Percentiles rank a stretch among this genome's conserved stretches.
These are phyloP conservation scores for Fomitopsis palustris DNA, from an alignment of 1,284 basidiomycete genomes.

Conservation along the genomic window DNA sequence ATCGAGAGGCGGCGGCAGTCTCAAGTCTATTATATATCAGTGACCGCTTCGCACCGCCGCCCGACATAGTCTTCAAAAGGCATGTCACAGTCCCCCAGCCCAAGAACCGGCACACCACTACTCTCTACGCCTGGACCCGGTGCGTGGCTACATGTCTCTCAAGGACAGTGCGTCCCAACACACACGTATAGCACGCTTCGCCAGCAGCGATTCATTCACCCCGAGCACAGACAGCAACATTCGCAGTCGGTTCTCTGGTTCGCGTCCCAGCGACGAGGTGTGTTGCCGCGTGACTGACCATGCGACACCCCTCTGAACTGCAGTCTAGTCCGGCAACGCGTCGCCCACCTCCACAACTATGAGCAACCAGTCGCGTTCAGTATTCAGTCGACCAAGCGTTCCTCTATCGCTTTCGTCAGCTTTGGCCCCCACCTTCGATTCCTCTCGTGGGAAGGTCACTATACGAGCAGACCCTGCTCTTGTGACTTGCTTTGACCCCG, in stretches of 20 bases:
- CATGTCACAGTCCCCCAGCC: slow-evolving; percentile 1
- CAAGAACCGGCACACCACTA: not conserved
- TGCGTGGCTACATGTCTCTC: not conserved
- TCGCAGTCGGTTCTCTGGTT: slow-evolving; percentile 4
- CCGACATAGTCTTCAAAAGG: too few relatives aligned
- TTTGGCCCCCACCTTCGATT: slow-evolving; percentile 15
- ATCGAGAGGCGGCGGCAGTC: not conserved
- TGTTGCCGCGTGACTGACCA: not conserved
- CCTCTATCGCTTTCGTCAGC: slow-evolving; percentile 16
- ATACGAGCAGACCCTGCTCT: slow-evolving; percentile 63
- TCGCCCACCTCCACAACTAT: slow-evolving; percentile 21
- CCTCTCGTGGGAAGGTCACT: slow-evolving; percentile 36
- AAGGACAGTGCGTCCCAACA: not conserved
- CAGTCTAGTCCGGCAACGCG: slow-evolving; percentile 6
- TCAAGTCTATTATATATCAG: not conserved
- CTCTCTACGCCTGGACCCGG: not conserved
- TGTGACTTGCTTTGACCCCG: slow-evolving; percentile 66
- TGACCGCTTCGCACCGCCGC: not conserved
- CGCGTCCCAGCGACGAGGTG: not conserved
- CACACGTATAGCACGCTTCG: not conserved
- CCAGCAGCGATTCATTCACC: not conserved
- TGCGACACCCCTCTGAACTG: too few relatives aligned
- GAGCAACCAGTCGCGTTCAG: slow-evolving; percentile 15
- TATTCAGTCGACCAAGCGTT: slow-evolving; percentile 11
- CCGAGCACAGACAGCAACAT: slow-evolving; percentile 3